phyloP scores from a whole-genome alignment of 306 rosid species.

The Adenanthera pavonina region DNA sequence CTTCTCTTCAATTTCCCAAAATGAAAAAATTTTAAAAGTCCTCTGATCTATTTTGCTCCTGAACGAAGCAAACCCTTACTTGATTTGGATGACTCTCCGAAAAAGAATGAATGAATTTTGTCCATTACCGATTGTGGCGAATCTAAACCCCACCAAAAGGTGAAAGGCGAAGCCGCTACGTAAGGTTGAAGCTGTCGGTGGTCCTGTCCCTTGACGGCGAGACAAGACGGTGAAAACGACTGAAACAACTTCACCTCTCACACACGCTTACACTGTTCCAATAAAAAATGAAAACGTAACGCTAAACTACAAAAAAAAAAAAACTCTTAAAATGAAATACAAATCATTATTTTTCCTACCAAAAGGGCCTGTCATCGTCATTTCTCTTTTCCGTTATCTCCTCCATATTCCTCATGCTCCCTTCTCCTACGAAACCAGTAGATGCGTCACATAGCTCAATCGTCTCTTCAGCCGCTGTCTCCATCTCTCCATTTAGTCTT shows the following conservation, averaged over 20 bases:
- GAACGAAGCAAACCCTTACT: too few species aligned
- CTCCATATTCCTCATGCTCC: slow-evolving; percentile 32
- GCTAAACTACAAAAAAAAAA: slow-evolving; percentile 33
- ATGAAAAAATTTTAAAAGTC: too few species aligned
- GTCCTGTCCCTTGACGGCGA: slow-evolving; percentile 39
- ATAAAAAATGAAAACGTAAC: slow-evolving; percentile 50
- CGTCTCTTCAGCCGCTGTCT: slow-evolving; percentile 39
- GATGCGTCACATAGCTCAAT: slow-evolving; percentile 52
- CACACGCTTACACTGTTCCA: not conserved
- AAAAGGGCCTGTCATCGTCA: not conserved
- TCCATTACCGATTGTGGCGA: too few species aligned
- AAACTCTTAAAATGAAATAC: not conserved
- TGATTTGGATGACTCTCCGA: too few species aligned
- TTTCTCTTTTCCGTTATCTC: slow-evolving; percentile 43
- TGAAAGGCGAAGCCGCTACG: slow-evolving; percentile 37
- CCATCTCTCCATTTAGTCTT: slow-evolving; percentile 12
- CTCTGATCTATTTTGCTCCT: too few species aligned
- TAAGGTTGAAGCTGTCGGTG: slow-evolving; percentile 60
- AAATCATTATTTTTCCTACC: slow-evolving; percentile 4
- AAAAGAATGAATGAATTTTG: too few species aligned
- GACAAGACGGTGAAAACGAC: not conserved
- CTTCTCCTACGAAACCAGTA: slow-evolving; percentile 62
- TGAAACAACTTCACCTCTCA: not conserved
- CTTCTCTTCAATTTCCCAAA: too few species aligned
- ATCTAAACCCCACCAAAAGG: not conserved